A percentile compares a stretch with the other conserved stretches of the same genome.
Conservation (phyloP, 306 rosid species). For the Delonix regia region DNA sequence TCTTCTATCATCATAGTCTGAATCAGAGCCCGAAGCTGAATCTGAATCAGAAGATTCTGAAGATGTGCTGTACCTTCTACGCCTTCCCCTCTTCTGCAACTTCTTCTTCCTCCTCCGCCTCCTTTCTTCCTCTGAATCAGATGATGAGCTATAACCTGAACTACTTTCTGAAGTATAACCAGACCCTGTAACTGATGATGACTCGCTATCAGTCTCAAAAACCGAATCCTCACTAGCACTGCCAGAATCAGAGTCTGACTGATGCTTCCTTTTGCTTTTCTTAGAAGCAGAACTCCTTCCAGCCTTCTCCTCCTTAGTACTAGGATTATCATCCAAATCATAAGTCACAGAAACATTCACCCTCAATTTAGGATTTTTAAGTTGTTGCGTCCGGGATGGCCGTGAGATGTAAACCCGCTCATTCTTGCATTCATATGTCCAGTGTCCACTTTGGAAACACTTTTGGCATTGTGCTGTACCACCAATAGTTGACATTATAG, state of each 20-base stretch:
- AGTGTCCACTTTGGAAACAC: slow-evolving; percentile 87
- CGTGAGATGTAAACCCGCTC: slow-evolving; percentile 93
- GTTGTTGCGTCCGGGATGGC: slow-evolving; percentile 93
- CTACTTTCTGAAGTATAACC: slow-evolving; percentile 80
- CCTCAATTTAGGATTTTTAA: slow-evolving; percentile 91
- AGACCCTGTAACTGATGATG: slow-evolving; percentile 80
- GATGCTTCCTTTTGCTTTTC: slow-evolving; percentile 80
- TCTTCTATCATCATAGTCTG: slow-evolving; percentile 75
- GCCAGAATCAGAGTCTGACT: slow-evolving; percentile 58
- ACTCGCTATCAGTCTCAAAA: slow-evolving; percentile 85
- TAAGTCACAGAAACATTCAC: slow-evolving; percentile 49
- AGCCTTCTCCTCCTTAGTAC: slow-evolving; percentile 52
- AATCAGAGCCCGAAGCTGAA: slow-evolving; percentile 81
- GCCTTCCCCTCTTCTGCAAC: slow-evolving; percentile 62
- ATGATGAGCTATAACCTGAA: slow-evolving; percentile 70
- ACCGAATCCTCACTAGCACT: slow-evolving; percentile 91
- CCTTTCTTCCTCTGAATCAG: slow-evolving; percentile 89
- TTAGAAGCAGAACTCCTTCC: slow-evolving; percentile 52
- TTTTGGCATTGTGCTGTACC: slow-evolving; percentile 84
- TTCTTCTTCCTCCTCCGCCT: slow-evolving; percentile 66
- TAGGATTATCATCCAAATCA: slow-evolving; percentile 63
- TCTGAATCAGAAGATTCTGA: slow-evolving; percentile 83
- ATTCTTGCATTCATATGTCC: slow-evolving; percentile 98
- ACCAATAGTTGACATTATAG: slow-evolving; percentile 51
- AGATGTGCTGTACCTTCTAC: slow-evolving; percentile 69